Evolutionary conservation across 768 basidiomycete genomes (phyloP).

Genomic region (Chiua virens): DNA sequence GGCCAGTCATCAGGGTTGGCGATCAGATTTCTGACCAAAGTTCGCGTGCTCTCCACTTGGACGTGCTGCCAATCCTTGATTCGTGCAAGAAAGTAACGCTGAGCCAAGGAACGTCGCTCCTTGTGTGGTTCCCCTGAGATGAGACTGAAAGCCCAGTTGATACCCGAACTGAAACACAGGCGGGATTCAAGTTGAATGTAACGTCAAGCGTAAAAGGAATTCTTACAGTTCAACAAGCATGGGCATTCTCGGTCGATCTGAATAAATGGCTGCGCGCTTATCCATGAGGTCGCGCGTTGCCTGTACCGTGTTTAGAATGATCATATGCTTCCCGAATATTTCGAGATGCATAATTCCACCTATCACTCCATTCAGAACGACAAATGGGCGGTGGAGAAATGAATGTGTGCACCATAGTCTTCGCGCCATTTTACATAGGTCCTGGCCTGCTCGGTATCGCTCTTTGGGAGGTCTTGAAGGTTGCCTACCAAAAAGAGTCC

Average conservation of each 20-base stretch:
- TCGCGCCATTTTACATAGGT: neutral
- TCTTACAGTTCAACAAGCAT: slow-evolving; percentile 1
- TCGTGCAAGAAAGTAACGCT: slow-evolving; percentile 8
- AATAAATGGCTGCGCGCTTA: slow-evolving; percentile 6
- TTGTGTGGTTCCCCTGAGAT: slow-evolving; percentile 4
- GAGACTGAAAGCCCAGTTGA: neutral
- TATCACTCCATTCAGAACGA: neutral
- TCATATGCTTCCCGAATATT: slow-evolving; percentile 8
- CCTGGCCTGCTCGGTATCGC: neutral
- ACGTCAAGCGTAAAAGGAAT: neutral
- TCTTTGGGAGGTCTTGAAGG: neutral
- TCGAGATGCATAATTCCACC: neutral
- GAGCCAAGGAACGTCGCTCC: slow-evolving; percentile 8
- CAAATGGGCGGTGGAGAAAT: no score
- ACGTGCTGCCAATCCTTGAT: slow-evolving; percentile 14
- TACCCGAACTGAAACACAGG: neutral
- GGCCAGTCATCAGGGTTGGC: neutral
- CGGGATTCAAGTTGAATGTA: neutral
- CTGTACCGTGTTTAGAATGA: slow-evolving; percentile 28
- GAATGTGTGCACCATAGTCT: neutral
- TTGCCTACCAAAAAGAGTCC: neutral
- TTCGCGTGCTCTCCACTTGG: slow-evolving; percentile 6
- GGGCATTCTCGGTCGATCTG: slow-evolving; percentile 1
- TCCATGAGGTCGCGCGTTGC: slow-evolving; percentile 1
- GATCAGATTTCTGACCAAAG: slow-evolving; percentile 1